These are phyloP conservation scores for Scytalidium sp. DNA, from an alignment of 2,329 filamentous ascomycete species.

Conservation along the genomic window DNA sequence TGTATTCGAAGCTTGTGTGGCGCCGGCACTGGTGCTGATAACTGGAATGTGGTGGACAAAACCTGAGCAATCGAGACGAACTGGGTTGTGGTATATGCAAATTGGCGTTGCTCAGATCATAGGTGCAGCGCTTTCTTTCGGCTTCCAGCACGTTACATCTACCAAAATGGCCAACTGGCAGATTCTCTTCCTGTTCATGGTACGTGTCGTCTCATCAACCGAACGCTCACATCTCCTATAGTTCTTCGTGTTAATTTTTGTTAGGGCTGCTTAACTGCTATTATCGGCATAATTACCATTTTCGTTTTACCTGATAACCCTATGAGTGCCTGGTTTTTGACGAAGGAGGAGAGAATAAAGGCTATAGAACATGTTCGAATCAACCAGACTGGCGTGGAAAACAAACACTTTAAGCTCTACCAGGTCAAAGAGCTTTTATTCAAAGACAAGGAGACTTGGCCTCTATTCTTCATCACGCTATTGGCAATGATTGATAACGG, in stretches of 20 bases:
- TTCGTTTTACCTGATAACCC: slow-evolving; percentile 37
- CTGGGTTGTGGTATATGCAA: slow-evolving; percentile 1
- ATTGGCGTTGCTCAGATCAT: slow-evolving; percentile 1
- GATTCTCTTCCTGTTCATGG: slow-evolving; percentile 1
- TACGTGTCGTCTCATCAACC: slow-evolving; percentile 29
- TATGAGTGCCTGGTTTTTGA: slow-evolving; percentile 31
- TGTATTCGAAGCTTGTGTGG: slow-evolving; percentile 62
- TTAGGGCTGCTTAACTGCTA: slow-evolving; percentile 31
- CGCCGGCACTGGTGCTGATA: slow-evolving; percentile 63
- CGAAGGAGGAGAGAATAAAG: slow-evolving; percentile 31
- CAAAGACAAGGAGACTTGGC: slow-evolving; percentile 31
- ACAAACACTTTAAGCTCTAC: slow-evolving; percentile 40
- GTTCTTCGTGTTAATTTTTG: no score
- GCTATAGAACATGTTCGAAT: slow-evolving; percentile 43
- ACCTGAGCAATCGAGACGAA: slow-evolving; percentile 46
- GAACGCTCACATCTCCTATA: no score
- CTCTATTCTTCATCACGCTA: slow-evolving; percentile 13
- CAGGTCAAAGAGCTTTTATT: slow-evolving; percentile 45
- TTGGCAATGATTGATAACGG: slow-evolving; percentile 32
- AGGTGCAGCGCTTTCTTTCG: slow-evolving; percentile 1
- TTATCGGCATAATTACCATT: slow-evolving; percentile 32
- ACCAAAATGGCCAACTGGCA: slow-evolving; percentile 3
- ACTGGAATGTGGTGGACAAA: slow-evolving; percentile 69
- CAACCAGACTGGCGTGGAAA: slow-evolving; percentile 16
- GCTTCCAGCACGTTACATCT: not conserved